Evolutionary conservation across 1,284 basidiomycete species (phyloP).

Genomic region (Cryptococcus sp.): DNA sequence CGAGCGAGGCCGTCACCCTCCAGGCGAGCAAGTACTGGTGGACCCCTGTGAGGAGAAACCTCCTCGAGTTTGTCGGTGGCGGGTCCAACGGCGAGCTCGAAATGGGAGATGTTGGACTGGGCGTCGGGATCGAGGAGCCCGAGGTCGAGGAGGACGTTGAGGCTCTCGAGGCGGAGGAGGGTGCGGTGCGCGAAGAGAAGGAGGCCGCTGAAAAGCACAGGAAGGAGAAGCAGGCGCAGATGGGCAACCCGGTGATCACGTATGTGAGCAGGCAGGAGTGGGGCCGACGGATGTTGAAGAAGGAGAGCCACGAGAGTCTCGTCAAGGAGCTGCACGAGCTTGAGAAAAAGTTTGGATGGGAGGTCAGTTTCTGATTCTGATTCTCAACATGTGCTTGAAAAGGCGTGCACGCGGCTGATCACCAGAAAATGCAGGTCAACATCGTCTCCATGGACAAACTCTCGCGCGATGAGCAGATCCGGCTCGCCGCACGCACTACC

Average conservation of each 20-base stretch:
- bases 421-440: constrained; percentile 55
- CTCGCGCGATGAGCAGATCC: constrained; percentile 70
- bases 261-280: constrained; percentile 81
- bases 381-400: background rate
- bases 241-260: constrained; percentile 64
- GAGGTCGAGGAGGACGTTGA: constrained; percentile 22
- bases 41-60: constrained; percentile 67
- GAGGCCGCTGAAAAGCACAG: constrained; percentile 19
- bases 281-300: constrained; percentile 62
- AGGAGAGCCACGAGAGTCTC: constrained; percentile 49
- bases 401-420: background rate
- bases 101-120: constrained; percentile 17
- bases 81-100: constrained; percentile 44
- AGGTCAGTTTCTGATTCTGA: constrained; percentile 53
- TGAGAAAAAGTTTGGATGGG: constrained; percentile 68
- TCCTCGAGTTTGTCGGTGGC: constrained; percentile 66
- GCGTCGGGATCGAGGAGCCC: constrained; percentile 17
- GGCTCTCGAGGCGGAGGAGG: constrained; percentile 33
- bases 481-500: constrained; percentile 72
- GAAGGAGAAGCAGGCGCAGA: constrained; percentile 22
- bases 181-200: constrained; percentile 23
- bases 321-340: constrained; percentile 56
- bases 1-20: constrained; percentile 67
- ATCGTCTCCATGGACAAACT: constrained; percentile 77
- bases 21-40: constrained; percentile 76